Base-by-base conservation (phyloP, 148 eudicot species). In the Cornus controversa region DNA sequence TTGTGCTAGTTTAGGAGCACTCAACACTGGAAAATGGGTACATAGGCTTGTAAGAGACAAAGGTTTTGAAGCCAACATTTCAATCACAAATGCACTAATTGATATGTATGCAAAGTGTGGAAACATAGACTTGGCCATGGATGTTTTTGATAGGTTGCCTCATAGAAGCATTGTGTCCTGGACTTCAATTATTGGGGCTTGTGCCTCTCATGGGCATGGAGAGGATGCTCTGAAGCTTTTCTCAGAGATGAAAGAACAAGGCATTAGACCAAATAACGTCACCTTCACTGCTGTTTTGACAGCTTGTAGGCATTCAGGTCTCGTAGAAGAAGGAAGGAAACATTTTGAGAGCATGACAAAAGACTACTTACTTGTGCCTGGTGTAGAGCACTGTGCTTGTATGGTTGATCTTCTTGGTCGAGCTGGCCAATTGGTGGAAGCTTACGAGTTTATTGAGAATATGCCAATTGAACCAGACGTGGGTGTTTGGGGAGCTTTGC, bases 401-500 rank as follows among this genome's bases (percentile, higher is more conserved):
- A 73, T 84, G 77, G 87, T 81, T 20, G 87, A 86, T 80, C 85
- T 84, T 24, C 78, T 84, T 42, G 85, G 87, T n/a, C 74, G 90
- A 71, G 80, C 84, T 27, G 90, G 90, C 8, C 66, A 42, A 28
- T 58, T 87, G 37, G 71, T 64, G 8, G 87, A 84, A 76, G 89
- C 89, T 27, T 84, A 66, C 53, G 80, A 82, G 53, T 80, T 84
- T 54, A 85, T 84, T 34, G 31, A 82, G 34, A 71, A 34, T 27
- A 84, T 87, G 85, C 78, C 85, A 6, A 76, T 78, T 40, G 66
- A 78, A 79, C 82, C 87, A 45, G 82, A 82, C 68, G 78, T 24
- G 57, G 84, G 62, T 72, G 78, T 87, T 57, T 84, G 82, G 85
- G 85, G 83, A 78, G 84, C 87, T 67, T 53, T 87, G 77, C 85